A percentile compares a stretch with the other conserved stretches of the same genome.
These are phyloP conservation scores for Coemansia sp. DNA, from an alignment of 192 early-diverging fungal species.

Conservation along the genomic window DNA sequence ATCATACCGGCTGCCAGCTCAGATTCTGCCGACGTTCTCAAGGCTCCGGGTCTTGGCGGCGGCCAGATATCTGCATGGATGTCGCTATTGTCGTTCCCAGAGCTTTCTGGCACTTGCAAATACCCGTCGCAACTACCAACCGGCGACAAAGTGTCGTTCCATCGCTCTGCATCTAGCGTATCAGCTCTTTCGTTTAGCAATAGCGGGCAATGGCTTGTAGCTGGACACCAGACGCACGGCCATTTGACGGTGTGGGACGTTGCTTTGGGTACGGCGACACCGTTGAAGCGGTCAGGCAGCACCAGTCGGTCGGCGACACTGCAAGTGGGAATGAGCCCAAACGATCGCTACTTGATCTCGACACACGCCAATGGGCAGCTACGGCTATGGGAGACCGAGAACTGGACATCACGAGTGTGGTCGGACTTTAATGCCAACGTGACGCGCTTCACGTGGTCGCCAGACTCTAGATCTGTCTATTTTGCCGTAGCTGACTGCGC, in stretches of 20 bases:
- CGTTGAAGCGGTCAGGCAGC: constrained; percentile 43
- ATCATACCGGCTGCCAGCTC: constrained; percentile 21
- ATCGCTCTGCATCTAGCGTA: constrained; percentile 31
- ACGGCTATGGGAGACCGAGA: constrained; percentile 52
- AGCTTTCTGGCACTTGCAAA: constrained; percentile 3
- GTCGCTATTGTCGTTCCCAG: constrained; percentile 43
- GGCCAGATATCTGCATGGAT: constrained; percentile 47
- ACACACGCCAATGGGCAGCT: constrained; percentile 49
- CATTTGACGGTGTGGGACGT: constrained; percentile 53
- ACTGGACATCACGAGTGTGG: constrained; percentile 51
- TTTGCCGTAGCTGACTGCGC: constrained; percentile 27
- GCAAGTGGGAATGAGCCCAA: constrained; percentile 35
- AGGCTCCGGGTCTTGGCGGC: constrained; percentile 26
- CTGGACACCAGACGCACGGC: constrained; percentile 42
- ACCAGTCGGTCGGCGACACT: constrained; percentile 29
- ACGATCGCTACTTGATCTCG: constrained; percentile 35
- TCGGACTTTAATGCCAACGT: constrained; percentile 34
- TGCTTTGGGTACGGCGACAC: constrained; percentile 43
- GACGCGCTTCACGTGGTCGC: constrained; percentile 42
- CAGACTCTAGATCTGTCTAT: constrained; percentile 48
- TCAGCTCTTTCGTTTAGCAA: constrained; percentile 46
- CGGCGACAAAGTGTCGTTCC: constrained; percentile 3
- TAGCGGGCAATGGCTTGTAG: constrained; percentile 49
- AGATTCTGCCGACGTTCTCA: constrained; percentile 5
- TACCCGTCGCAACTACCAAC: constrained; percentile 13